Evolutionary conservation across 2,329 filamentous ascomycete species (phyloP).

Genomic region (Nigrospora sphaerica): DNA sequence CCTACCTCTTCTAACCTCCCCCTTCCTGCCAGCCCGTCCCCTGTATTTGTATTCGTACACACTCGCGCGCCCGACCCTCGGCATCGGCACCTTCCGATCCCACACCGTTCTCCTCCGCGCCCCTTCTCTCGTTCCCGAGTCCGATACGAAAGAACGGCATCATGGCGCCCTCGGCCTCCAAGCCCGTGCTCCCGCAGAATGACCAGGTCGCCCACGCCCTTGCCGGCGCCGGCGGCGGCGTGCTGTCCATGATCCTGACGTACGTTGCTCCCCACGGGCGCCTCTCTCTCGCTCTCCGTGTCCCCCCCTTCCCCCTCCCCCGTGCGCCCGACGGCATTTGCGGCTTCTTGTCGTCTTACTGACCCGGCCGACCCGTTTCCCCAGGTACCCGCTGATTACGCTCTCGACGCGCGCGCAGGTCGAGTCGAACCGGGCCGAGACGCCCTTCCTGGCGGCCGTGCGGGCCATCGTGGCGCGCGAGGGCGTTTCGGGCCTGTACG

Average conservation of each 20-base stretch:
- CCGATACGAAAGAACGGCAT: not conserved
- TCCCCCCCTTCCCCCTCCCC: not conserved
- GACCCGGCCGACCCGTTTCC: not conserved
- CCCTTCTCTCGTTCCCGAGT: no score
- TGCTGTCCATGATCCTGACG: conserved; percentile 94
- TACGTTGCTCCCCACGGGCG: conserved; percentile 31
- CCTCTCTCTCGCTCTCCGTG: not conserved
- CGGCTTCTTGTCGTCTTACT: not conserved
- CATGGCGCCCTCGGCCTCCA: conserved; percentile 35
- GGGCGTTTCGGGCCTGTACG: conserved; percentile 81
- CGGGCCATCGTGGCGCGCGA: conserved; percentile 86
- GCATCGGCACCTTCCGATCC: no score
- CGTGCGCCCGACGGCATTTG: conserved; percentile 1
- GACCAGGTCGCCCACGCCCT: conserved; percentile 97
- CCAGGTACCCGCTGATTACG: conserved; percentile 89
- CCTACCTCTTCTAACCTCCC: no score
- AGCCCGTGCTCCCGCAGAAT: conserved; percentile 70
- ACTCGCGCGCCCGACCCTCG: no score
- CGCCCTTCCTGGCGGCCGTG: conserved; percentile 75
- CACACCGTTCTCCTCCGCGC: no score
- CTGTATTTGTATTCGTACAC: no score
- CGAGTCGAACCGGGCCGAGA: conserved; percentile 88
- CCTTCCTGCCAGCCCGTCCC: no score
- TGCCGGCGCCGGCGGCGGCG: conserved; percentile 84
- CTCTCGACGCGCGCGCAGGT: conserved; percentile 96